These are phyloP conservation scores for Apiotrichum veenhuisii DNA, from an alignment of 1,284 basidiomycete genomes.

Conservation along the genomic window DNA sequence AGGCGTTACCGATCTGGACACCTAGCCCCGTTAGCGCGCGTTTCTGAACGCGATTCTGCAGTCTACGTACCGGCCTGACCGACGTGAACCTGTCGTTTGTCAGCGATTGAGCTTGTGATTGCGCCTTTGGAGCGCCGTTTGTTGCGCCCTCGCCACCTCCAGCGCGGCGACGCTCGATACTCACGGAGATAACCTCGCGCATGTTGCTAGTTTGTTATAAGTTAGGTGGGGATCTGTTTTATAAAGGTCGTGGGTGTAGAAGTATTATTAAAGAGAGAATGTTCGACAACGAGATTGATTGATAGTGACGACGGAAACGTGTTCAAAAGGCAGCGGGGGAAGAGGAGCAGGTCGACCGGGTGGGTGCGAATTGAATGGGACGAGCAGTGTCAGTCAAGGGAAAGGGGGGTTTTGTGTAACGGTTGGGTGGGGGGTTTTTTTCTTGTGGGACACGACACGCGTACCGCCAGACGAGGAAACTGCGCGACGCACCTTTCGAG, in stretches of 20 bases:
- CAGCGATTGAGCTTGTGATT: not conserved
- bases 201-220: constrained; percentile 12
- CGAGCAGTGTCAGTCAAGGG: not conserved
- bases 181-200: constrained; percentile 50
- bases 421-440: no score
- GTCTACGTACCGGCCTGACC: constrained; percentile 48
- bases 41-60: not conserved
- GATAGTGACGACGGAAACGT: not conserved
- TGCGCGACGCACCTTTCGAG: no score
- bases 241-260: no score
- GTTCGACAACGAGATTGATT: not conserved
- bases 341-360: no score
- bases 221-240: no score
- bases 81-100: constrained; percentile 44
- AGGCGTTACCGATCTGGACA: constrained; percentile 81
- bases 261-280: not conserved
- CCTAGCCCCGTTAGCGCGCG: constrained; percentile 25
- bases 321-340: no score
- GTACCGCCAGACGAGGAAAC: no score
- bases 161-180: no score
- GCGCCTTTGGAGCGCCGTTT: no score
- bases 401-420: not conserved
- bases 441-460: no score
- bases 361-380: constrained; percentile 3
- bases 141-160: no score